Conservation (phyloP, 441 rosid species). For the Dalechampia spathulata region DNA sequence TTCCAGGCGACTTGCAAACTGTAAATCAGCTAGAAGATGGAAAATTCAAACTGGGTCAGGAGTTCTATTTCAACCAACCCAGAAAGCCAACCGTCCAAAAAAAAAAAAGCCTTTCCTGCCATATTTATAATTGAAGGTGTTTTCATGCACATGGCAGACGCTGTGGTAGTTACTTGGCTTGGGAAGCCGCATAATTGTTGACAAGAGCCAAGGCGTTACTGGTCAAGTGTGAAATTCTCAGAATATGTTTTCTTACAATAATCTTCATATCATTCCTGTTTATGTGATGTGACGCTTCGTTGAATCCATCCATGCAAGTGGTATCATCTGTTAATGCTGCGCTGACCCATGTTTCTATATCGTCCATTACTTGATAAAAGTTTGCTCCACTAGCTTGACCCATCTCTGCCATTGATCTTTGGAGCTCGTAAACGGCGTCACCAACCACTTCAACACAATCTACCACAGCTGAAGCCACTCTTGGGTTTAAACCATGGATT, state of each 20-base stretch:
- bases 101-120: no score
- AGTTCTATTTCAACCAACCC: no score
- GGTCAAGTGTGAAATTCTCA: conserved; percentile 39
- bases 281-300: conserved; percentile 12
- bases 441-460: conserved; percentile 58
- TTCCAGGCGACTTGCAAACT: no score
- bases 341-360: conserved; percentile 72
- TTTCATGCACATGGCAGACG: no score
- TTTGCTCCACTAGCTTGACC: conserved; percentile 17
- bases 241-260: conserved; percentile 31
- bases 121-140: no score
- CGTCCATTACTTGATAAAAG: conserved; percentile 37
- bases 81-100: no score
- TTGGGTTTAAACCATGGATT: conserved; percentile 20
- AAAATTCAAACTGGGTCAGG: no score
- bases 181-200: conserved; percentile 43
- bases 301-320: conserved; percentile 63
- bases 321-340: conserved; percentile 65
- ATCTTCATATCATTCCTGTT: conserved; percentile 29
- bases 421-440: conserved; percentile 44
- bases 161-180: background rate
- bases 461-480: conserved; percentile 36
- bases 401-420: conserved; percentile 45
- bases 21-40: no score
- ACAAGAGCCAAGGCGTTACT: conserved; percentile 69